Evolutionary conservation across 2,329 filamentous ascomycete species (phyloP).

Genomic region (Penicillium sp.): DNA sequence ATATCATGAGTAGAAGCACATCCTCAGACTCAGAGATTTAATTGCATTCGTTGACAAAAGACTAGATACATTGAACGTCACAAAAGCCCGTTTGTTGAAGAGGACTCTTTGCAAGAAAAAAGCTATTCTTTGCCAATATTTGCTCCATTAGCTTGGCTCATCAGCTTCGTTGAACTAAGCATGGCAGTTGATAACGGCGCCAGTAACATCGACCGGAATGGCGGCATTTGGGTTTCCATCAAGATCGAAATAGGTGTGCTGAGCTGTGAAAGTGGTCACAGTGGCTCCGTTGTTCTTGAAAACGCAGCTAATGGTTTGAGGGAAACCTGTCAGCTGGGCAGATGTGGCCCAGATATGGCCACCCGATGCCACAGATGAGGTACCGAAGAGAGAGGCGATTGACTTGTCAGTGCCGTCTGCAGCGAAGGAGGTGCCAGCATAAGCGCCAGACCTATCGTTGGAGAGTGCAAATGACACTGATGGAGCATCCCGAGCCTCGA

Average conservation of each 20-base stretch:
- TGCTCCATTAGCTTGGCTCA: neutral
- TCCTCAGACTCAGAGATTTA: too few relatives aligned
- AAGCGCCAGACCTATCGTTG: constrained; percentile 19
- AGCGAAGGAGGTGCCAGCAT: constrained; percentile 9
- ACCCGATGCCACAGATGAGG: constrained; percentile 15
- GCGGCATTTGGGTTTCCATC: constrained; percentile 13
- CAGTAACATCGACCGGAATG: constrained; percentile 14
- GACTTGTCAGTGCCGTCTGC: constrained; percentile 14
- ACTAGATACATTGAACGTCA: neutral
- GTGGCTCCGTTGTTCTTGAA: constrained; percentile 15
- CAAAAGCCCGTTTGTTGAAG: neutral
- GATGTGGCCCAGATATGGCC: constrained; percentile 17
- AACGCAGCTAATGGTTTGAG: constrained; percentile 14
- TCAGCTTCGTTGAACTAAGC: neutral
- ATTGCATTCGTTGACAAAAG: neutral
- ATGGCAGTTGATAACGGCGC: constrained; percentile 12
- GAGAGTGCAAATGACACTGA: constrained; percentile 17
- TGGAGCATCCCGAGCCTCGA: constrained; percentile 8
- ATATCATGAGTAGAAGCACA: too few relatives aligned
- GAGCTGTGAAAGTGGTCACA: constrained; percentile 12
- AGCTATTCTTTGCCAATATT: neutral
- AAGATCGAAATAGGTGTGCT: constrained; percentile 17
- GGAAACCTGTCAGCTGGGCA: constrained; percentile 16
- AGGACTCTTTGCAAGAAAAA: neutral
- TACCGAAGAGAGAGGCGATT: constrained; percentile 10